Percentiles rank a stretch among this genome's conserved stretches.
phyloP scores from a whole-genome alignment of 352 stramenopile genomes.

The Thalassiosira oceanica region DNA sequence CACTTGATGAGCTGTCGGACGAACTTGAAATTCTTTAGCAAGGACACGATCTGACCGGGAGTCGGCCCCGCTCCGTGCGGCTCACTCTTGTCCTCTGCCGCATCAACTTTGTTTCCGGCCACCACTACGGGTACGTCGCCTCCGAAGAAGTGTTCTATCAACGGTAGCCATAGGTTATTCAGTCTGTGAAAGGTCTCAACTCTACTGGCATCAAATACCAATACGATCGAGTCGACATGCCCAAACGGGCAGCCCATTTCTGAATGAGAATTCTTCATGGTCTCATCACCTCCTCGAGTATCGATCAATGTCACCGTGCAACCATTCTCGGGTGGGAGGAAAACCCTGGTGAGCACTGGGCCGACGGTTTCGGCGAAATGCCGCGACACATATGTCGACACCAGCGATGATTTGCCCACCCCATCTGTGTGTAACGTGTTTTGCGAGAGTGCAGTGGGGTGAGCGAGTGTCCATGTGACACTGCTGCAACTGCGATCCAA shows the following conservation, averaged over 20 bases:
- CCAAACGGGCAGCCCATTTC: constrained; percentile 18
- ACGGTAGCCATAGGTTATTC: constrained; percentile 71
- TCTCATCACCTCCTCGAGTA: constrained; percentile 62
- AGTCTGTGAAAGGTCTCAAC: constrained; percentile 69
- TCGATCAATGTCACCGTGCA: constrained; percentile 74
- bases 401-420: constrained; percentile 76
- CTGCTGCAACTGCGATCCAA: not conserved
- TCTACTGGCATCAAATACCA: constrained; percentile 75
- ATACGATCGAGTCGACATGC: constrained; percentile 65
- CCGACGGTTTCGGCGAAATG: constrained; percentile 72
- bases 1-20: constrained; percentile 77
- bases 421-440: too few relatives aligned
- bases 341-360: constrained; percentile 68
- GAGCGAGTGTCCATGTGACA: constrained; percentile 12
- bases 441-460: too few relatives aligned
- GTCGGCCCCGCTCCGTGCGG: constrained; percentile 24
- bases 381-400: constrained; percentile 76
- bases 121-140: constrained; percentile 74
- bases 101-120: constrained; percentile 75
- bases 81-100: constrained; percentile 11
- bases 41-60: constrained; percentile 66
- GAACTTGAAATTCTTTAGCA: constrained; percentile 75
- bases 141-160: constrained; percentile 75
- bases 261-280: constrained; percentile 45
- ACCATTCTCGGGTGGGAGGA: constrained; percentile 61